Base-by-base conservation (phyloP, 1,284 basidiomycete genomes). In the Heterobasidion parviporum region DNA sequence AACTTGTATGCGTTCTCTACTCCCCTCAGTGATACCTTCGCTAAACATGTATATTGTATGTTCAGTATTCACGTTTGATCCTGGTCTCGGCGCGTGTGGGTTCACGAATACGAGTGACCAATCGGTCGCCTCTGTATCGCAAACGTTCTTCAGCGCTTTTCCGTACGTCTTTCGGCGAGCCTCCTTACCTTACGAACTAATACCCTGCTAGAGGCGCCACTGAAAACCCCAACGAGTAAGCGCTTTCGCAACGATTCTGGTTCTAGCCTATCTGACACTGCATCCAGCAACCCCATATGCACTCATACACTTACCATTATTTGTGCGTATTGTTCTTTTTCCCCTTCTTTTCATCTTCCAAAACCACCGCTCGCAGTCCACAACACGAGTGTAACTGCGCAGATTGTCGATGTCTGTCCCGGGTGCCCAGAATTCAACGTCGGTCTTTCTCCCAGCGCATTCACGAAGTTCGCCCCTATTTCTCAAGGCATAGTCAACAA, bases 31-130 rank as follows among this genome's bases (percentile, higher is more conserved):
- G 4, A n/a, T 52, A 57, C 59, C 56, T 57, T 59, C 56, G 8
- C 56, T 45, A 43, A 59, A 44, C 61, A 57, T 32, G 55, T 54
- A 5, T 55, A 57, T 5, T n/a, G 20, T 18, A 6, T 36, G 50
- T 18, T 33, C 52, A 73, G 71, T 72, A 43, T 73, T 72, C 64
- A 61, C 63, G 52, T 76, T 72, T 60, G 62, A 55, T 4, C 70
- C 72, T 15, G 74, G 69, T 15, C 63, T 74, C 41, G 76, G 76
- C 18, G 75, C 76, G 1, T 78, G 76, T 59, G 76, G 76, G 3
- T 69, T 65, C 56, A 72, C 65, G 18, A 75, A 74, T 58, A 72
- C 64, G 10, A 66, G 65, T 56, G 49, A 57, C 33, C 72, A 77
- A 50, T 56, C 66, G 36, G 72, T 78, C n/a, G 75, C 71, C 1